Percentiles rank a stretch among this genome's conserved stretches.
Conservation (phyloP, 371 early-diverging fungal genomes). For the Mortierella sp. region DNA sequence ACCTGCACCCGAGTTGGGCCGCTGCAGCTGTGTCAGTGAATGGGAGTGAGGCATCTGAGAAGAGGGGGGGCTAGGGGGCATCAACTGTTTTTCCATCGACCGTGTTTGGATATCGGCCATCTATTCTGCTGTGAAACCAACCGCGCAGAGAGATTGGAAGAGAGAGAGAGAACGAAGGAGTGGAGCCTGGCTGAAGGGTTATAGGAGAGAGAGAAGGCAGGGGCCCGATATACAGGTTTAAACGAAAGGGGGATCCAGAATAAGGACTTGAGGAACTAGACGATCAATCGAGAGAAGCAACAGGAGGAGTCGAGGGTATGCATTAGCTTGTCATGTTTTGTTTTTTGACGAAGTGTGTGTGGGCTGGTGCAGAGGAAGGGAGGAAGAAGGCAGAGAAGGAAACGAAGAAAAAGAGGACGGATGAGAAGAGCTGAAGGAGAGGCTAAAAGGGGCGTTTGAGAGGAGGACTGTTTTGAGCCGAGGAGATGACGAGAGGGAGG, state of each 20-base stretch:
- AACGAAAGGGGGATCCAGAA: neutral
- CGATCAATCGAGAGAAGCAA: neutral
- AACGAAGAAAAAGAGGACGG: neutral
- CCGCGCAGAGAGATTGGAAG: neutral
- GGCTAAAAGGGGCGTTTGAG: neutral
- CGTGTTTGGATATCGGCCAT: conserved; percentile 44
- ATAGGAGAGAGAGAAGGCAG: neutral
- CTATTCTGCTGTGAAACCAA: neutral
- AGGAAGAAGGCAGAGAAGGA: neutral
- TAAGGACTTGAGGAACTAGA: conserved; percentile 2
- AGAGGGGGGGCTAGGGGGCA: conserved; percentile 30
- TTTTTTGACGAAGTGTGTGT: neutral
- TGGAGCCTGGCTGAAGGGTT: neutral
- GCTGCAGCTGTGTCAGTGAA: conserved; percentile 28
- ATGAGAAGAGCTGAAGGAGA: neutral
- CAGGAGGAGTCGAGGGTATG: neutral
- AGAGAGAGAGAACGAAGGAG: conserved; percentile 1
- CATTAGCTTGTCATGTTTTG: conserved; percentile 2
- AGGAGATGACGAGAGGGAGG: neutral
- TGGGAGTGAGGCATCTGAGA: conserved; percentile 27
- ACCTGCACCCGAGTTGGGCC: conserved; percentile 24
- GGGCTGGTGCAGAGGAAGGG: neutral
- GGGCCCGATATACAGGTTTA: neutral
- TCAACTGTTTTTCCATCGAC: conserved; percentile 33
- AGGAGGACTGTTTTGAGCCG: conserved; percentile 3